These are phyloP conservation scores for Ambrosiella cleistominuta DNA, from an alignment of 2,329 filamentous ascomycete species.

Conservation along the genomic window DNA sequence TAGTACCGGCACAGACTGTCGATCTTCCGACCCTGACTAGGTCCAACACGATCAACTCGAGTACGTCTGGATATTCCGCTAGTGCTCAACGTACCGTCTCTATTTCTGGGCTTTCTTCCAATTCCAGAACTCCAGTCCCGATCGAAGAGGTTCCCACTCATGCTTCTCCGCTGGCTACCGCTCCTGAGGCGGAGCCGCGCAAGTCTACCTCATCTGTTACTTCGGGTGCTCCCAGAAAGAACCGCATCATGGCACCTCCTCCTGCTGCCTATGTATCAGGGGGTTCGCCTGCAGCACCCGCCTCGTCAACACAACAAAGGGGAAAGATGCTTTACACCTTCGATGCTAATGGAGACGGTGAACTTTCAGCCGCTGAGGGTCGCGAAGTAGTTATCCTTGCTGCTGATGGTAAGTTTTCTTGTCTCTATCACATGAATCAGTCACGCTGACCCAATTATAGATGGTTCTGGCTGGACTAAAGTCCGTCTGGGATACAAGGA, in stretches of 20 bases:
- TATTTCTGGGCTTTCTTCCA: conserved; percentile 26
- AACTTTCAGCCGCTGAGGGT: conserved; percentile 64
- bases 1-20: conserved; percentile 32
- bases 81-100: conserved; percentile 62
- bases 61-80: conserved; percentile 74
- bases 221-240: conserved; percentile 30
- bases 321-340: conserved; percentile 87
- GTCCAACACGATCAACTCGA: conserved; percentile 75
- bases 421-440: conserved; percentile 10
- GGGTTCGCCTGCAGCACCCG: conserved; percentile 34
- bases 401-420: conserved; percentile 57
- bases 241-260: conserved; percentile 72
- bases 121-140: conserved; percentile 26
- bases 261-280: conserved; percentile 63
- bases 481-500: conserved; percentile 58
- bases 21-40: conserved; percentile 54
- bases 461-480: conserved; percentile 82
- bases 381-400: conserved; percentile 63
- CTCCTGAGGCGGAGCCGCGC: conserved; percentile 14
- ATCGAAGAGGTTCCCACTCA: conserved; percentile 28
- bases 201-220: conserved; percentile 9
- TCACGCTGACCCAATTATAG: conserved; percentile 28
- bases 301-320: conserved; percentile 31
- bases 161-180: background rate
- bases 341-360: conserved; percentile 61